phyloP scores from a whole-genome alignment of 2,329 filamentous ascomycete genomes.

The Cryphonectria carpinicola region DNA sequence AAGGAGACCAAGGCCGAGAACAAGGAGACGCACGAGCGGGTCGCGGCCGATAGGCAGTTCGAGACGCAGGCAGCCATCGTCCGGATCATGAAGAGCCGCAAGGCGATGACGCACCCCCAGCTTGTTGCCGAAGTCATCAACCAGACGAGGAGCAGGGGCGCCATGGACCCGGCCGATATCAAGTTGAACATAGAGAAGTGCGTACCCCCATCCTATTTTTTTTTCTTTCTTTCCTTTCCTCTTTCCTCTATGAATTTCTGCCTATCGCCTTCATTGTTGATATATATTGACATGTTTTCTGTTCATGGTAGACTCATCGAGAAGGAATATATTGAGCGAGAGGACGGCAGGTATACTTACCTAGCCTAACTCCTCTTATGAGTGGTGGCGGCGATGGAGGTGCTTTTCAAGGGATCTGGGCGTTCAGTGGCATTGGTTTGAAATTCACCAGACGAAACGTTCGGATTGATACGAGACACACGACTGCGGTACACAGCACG shows the following conservation, averaged over 20 bases:
- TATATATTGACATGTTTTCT: neutral
- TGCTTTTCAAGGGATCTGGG: neutral
- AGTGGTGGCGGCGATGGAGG: too few relatives aligned
- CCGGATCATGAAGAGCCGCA: conserved; percentile 93
- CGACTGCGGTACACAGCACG: neutral
- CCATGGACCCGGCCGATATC: conserved; percentile 83
- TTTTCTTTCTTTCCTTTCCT: too few relatives aligned
- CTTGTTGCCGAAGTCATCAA: conserved; percentile 91
- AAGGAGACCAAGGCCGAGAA: conserved; percentile 97
- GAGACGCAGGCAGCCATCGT: conserved; percentile 98
- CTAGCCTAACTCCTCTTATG: conserved; percentile 54
- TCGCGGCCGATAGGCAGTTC: conserved; percentile 87
- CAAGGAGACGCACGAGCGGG: conserved; percentile 87
- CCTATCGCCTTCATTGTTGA: neutral
- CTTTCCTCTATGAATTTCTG: neutral
- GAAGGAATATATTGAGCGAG: conserved; percentile 89
- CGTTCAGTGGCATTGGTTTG: conserved; percentile 7
- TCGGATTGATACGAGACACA: conserved; percentile 11
- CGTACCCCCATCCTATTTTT: conserved; percentile 39
- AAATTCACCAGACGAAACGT: conserved; percentile 6
- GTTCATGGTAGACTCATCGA: conserved; percentile 71
- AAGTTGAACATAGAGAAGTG: conserved; percentile 97
- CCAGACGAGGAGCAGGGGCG: conserved; percentile 83
- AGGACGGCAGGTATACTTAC: conserved; percentile 72
- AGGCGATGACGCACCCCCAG: conserved; percentile 83